Percentiles rank a stretch among this genome's conserved stretches.
These are phyloP conservation scores for Apophysomyces trapeziformis DNA, from an alignment of 371 early-diverging fungal genomes.

Conservation along the genomic window DNA sequence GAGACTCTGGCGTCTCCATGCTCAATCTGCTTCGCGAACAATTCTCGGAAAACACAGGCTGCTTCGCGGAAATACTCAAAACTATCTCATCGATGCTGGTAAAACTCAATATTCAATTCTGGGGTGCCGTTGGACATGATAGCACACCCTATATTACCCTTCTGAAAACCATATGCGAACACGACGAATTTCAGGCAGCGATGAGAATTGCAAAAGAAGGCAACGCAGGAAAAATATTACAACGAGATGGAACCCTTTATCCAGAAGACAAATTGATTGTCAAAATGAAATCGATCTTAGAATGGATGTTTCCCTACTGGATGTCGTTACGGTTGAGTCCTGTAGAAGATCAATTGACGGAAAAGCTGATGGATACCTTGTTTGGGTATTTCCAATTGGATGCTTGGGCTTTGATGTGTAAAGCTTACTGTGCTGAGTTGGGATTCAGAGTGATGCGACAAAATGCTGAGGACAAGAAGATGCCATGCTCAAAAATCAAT, in stretches of 20 bases:
- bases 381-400: slow-evolving; percentile 48
- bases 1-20: slow-evolving; percentile 24
- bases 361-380: slow-evolving; percentile 33
- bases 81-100: slow-evolving; percentile 34
- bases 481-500: slow-evolving; percentile 30
- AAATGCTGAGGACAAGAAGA: slow-evolving; percentile 23
- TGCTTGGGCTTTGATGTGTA: slow-evolving; percentile 37
- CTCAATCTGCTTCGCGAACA: slow-evolving; percentile 22
- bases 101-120: slow-evolving; percentile 33
- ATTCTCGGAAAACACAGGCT: slow-evolving; percentile 15
- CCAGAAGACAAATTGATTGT: slow-evolving; percentile 43
- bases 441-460: slow-evolving; percentile 41
- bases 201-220: slow-evolving; percentile 43
- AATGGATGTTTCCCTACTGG: slow-evolving; percentile 46
- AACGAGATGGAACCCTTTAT: slow-evolving; percentile 39
- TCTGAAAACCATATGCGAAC: slow-evolving; percentile 39
- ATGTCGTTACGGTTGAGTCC: slow-evolving; percentile 29
- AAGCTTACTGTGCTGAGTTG: slow-evolving; percentile 37
- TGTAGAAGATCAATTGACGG: slow-evolving; percentile 28
- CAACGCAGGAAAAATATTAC: slow-evolving; percentile 34
- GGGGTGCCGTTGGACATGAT: slow-evolving; percentile 22
- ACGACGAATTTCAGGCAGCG: slow-evolving; percentile 32
- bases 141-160: slow-evolving; percentile 22
- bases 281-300: slow-evolving; percentile 39
- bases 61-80: slow-evolving; percentile 38